Conservation (phyloP, 768 basidiomycete species). For the Xanthoconium stramineum region DNA sequence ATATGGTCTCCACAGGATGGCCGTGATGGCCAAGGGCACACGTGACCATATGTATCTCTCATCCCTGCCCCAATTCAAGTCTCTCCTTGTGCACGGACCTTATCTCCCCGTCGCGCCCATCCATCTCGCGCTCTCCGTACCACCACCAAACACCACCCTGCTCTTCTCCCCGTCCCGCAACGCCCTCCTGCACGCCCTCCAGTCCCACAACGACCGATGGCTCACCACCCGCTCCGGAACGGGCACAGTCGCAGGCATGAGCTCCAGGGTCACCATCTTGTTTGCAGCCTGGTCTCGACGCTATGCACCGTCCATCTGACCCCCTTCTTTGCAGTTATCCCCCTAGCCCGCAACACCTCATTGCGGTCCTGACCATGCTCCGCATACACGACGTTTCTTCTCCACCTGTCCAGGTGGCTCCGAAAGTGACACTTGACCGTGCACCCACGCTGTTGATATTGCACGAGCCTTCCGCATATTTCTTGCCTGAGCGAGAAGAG, state of each 20-base stretch:
- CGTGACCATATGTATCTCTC: slow-evolving; percentile 38
- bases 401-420: slow-evolving; percentile 20
- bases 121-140: slow-evolving; percentile 55
- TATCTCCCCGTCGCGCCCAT: slow-evolving; percentile 70
- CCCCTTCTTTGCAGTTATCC: slow-evolving; percentile 50
- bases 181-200: slow-evolving; percentile 40
- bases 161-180: slow-evolving; percentile 54
- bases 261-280: slow-evolving; percentile 53
- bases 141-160: slow-evolving; percentile 36
- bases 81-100: slow-evolving; percentile 59
- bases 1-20: slow-evolving; percentile 22
- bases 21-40: background rate
- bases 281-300: slow-evolving; percentile 33
- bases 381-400: slow-evolving; percentile 28
- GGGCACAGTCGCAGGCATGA: slow-evolving; percentile 35
- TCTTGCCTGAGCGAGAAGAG: slow-evolving; percentile 30
- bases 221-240: slow-evolving; percentile 33
- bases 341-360: slow-evolving; percentile 54
- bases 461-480: slow-evolving; percentile 58
- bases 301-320: slow-evolving; percentile 6
- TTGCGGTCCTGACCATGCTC: slow-evolving; percentile 49
- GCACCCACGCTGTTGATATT: slow-evolving; percentile 56
- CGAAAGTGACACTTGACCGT: slow-evolving; percentile 35
- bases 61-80: slow-evolving; percentile 50
- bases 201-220: slow-evolving; percentile 50